These are phyloP conservation scores for Ceratocystis harringtonii DNA, from an alignment of 2,329 filamentous ascomycete genomes.

Conservation along the genomic window DNA sequence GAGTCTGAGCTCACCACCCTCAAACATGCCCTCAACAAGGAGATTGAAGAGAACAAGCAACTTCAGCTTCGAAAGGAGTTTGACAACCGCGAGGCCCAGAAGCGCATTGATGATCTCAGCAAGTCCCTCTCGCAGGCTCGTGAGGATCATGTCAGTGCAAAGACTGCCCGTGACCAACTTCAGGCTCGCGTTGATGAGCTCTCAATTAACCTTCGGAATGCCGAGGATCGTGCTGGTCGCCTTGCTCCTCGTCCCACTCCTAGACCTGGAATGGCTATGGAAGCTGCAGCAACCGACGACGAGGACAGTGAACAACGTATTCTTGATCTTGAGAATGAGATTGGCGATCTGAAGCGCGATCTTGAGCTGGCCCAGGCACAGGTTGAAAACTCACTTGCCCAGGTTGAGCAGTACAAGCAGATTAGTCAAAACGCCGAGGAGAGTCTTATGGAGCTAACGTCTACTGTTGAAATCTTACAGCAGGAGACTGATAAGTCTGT, in stretches of 20 bases:
- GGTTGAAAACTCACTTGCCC: slow-evolving; percentile 62
- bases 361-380: slow-evolving; percentile 68
- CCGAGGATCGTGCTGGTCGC: slow-evolving; percentile 72
- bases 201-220: slow-evolving; percentile 71
- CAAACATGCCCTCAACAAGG: slow-evolving; percentile 70
- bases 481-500: slow-evolving; percentile 67
- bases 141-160: slow-evolving; percentile 72
- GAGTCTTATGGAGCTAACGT: slow-evolving; percentile 61
- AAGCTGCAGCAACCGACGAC: slow-evolving; percentile 29
- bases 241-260: slow-evolving; percentile 66
- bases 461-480: slow-evolving; percentile 73
- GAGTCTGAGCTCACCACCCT: slow-evolving; percentile 63
- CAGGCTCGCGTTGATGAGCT: slow-evolving; percentile 81
- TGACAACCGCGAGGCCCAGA: slow-evolving; percentile 74
- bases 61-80: slow-evolving; percentile 73
- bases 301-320: slow-evolving; percentile 44
- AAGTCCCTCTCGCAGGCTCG: slow-evolving; percentile 63
- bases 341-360: slow-evolving; percentile 75
- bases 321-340: slow-evolving; percentile 69
- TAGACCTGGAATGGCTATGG: slow-evolving; percentile 33
- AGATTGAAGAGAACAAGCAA: slow-evolving; percentile 74
- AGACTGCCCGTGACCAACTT: slow-evolving; percentile 78
- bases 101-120: slow-evolving; percentile 83
- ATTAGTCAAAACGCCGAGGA: slow-evolving; percentile 83
- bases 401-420: slow-evolving; percentile 75